These are phyloP conservation scores for Yamadazyma laniorum DNA, from an alignment of 805 yeast species.

Conservation along the genomic window DNA sequence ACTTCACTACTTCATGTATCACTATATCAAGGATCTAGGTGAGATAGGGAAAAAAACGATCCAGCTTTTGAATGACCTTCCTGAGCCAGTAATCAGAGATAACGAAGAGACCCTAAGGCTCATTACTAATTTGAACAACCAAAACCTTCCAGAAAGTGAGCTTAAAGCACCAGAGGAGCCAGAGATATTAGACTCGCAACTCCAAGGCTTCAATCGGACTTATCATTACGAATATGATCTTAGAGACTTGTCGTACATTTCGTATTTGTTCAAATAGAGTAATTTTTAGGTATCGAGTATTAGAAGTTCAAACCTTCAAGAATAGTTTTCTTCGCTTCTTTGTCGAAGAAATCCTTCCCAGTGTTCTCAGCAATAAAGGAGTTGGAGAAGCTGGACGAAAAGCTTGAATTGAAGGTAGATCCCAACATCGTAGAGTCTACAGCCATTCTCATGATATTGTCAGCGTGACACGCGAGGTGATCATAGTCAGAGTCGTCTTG, in stretches of 20 bases:
- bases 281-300: not conserved
- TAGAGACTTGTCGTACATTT: constrained; percentile 26
- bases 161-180: constrained; percentile 8
- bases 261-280: constrained; percentile 10
- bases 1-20: constrained; percentile 23
- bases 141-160: not conserved
- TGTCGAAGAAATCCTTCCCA: constrained; percentile 19
- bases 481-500: constrained; percentile 30
- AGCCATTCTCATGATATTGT: constrained; percentile 46
- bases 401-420: constrained; percentile 37
- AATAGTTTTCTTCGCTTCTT: constrained; percentile 15
- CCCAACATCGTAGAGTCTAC: constrained; percentile 47
- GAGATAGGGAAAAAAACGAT: constrained; percentile 7
- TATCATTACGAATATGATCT: constrained; percentile 21
- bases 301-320: constrained; percentile 17
- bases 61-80: constrained; percentile 16
- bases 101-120: not conserved
- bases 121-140: not conserved
- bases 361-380: constrained; percentile 28
- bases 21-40: constrained; percentile 18
- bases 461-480: constrained; percentile 46
- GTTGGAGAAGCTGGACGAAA: constrained; percentile 34
- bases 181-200: not conserved
- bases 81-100: constrained; percentile 3
- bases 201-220: constrained; percentile 15